Conservation (phyloP, 371 early-diverging fungal genomes). For the Choanephora cucurbitarum region DNA sequence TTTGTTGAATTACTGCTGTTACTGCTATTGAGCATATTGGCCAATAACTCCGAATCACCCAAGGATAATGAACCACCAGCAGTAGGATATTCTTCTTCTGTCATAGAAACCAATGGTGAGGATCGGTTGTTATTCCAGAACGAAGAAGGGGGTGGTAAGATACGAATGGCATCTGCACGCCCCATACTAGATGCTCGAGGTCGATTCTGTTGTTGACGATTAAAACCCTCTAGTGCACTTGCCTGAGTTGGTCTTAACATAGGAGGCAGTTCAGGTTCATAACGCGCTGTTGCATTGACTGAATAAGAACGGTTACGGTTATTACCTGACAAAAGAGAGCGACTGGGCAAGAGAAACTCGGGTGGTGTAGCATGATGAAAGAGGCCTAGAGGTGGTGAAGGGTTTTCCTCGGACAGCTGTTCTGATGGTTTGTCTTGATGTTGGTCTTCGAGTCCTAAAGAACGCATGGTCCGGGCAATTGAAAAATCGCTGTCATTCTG, state of each 20-base stretch:
- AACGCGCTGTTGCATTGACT: slow-evolving; percentile 68
- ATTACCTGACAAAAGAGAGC: slow-evolving; percentile 46
- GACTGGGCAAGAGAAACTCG: slow-evolving; percentile 40
- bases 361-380: slow-evolving; percentile 40
- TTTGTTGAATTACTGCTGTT: neutral
- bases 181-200: slow-evolving; percentile 68
- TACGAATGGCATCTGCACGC: slow-evolving; percentile 47
- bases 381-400: slow-evolving; percentile 1
- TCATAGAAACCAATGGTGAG: slow-evolving; percentile 43
- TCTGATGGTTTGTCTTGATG: slow-evolving; percentile 46
- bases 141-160: slow-evolving; percentile 5
- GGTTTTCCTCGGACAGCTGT: slow-evolving; percentile 24
- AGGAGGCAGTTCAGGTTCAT: slow-evolving; percentile 32
- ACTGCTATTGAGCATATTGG: slow-evolving; percentile 36
- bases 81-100: slow-evolving; percentile 35
- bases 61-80: slow-evolving; percentile 32
- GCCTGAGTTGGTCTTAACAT: slow-evolving; percentile 26
- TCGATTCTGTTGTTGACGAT: slow-evolving; percentile 51
- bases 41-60: slow-evolving; percentile 51
- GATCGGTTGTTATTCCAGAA: slow-evolving; percentile 37
- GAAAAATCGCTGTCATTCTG: slow-evolving; percentile 64
- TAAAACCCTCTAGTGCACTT: slow-evolving; percentile 46
- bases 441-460: slow-evolving; percentile 76
- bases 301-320: slow-evolving; percentile 72
- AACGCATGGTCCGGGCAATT: slow-evolving; percentile 73